A percentile compares a stretch with the other conserved stretches of the same genome.
These are phyloP conservation scores for Leishmania lainsoni DNA, from an alignment of 208 protist genomes.

Conservation along the genomic window DNA sequence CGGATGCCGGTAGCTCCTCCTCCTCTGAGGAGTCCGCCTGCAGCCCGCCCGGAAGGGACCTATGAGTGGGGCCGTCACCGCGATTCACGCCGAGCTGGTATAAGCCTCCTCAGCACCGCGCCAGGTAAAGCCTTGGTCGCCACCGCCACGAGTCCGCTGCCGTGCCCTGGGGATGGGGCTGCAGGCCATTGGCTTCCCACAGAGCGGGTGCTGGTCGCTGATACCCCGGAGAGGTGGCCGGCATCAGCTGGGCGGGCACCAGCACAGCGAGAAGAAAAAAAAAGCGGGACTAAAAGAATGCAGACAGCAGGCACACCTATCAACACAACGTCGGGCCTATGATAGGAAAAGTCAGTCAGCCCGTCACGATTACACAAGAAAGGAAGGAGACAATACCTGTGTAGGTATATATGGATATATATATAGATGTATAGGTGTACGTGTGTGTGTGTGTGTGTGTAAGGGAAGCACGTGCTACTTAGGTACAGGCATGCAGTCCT, in stretches of 20 bases:
- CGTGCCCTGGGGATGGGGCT: neutral
- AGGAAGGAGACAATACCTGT: neutral
- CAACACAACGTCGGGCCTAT: no score
- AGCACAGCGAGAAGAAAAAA: neutral
- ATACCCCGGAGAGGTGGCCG: neutral
- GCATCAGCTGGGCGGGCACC: neutral
- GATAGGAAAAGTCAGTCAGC: no score
- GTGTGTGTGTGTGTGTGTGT: constrained; percentile 1
- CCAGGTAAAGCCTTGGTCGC: neutral
- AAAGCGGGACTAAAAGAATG: constrained; percentile 9
- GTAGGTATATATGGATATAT: neutral
- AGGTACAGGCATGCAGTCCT: neutral
- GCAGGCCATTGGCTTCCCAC: neutral
- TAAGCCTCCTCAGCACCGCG: neutral
- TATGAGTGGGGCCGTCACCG: neutral
- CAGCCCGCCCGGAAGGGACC: no score
- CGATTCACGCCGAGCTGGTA: neutral
- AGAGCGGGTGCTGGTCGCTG: neutral
- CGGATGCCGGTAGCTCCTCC: neutral
- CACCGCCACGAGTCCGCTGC: neutral
- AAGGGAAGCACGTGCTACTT: neutral
- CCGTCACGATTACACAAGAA: neutral
- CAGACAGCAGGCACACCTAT: no score
- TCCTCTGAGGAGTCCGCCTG: neutral
- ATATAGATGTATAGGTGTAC: no score